Base-by-base conservation (phyloP, 1,284 basidiomycete species). In the Malassezia yamatoensis region DNA sequence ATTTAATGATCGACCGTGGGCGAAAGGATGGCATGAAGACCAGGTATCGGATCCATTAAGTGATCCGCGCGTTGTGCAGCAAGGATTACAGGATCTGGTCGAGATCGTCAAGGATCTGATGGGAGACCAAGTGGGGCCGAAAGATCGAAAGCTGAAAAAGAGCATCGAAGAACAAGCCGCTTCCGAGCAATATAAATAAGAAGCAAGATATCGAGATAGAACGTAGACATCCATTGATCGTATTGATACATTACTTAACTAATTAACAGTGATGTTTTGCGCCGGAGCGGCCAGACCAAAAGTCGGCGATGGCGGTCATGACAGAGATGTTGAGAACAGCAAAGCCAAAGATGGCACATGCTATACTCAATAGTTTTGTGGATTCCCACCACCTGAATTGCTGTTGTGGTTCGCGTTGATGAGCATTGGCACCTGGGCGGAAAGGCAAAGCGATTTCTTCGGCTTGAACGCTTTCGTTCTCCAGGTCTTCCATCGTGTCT, bases 371-470 rank as follows among this genome's bases (percentile, higher is more conserved):
- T 29, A 70, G 66, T 37, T 66, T 61, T 16, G 70, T 74, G 10
- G 64, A 66, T 48, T 66, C 60, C 66, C 66, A 72, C 71, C 71
- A 74, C 40, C 61, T 65, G 40, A 64, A 57, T 39, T 11, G 52
- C 54, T 43, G 59, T 61, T 50, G 63, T 48, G n/a, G 64, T 54
- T 40, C 61, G 51, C 59, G 51, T 24, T 45, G 44, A 18, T 59
- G 54, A 3, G 61, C 48, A n/a, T 49, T 51, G 6, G 72, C 72
- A 20, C 72, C 72, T 0, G 72, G 72, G 7, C 67, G 64, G 9
- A 74, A 53, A 2, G 72, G 72, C 35, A 74, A 52, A 37, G 72
- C 64, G 36, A 74, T 62, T 20, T 72, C 64, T 13, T 70, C 68
- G 4, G 68, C 60, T 20, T 63, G 59, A 32, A 68, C 55, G 45